These are phyloP conservation scores for Juncus effusus DNA, from an alignment of 176 grass and related monocot genomes.

Conservation along the genomic window DNA sequence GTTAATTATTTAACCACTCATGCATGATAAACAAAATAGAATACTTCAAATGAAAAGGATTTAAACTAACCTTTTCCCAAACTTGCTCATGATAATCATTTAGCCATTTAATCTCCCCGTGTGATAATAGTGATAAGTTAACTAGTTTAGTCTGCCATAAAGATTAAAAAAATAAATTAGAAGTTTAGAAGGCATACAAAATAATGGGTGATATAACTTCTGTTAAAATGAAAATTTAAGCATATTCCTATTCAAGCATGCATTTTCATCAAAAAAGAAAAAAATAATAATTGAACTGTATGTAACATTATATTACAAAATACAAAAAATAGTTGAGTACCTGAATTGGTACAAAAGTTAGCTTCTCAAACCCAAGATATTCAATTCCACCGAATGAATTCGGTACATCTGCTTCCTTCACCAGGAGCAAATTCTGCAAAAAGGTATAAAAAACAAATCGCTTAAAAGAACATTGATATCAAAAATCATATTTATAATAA, in stretches of 20 bases:
- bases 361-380: conserved; percentile 89
- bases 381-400: conserved; percentile 77
- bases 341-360: conserved; percentile 97
- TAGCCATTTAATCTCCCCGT: conserved; percentile 67
- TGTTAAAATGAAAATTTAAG: neutral
- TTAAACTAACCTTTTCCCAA: conserved; percentile 72
- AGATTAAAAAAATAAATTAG: neutral
- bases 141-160: conserved; percentile 64
- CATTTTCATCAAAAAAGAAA: no score
- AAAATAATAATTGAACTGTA: no score
- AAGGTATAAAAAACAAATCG: conserved; percentile 6
- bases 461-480: neutral
- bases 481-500: conserved; percentile 5
- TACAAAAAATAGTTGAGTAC: conserved; percentile 35
- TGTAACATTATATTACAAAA: neutral
- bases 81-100: conserved; percentile 74
- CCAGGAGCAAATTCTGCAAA: conserved; percentile 81
- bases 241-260: no score
- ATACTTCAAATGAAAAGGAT: neutral
- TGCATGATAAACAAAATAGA: neutral
- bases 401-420: conserved; percentile 67
- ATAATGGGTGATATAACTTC: neutral
- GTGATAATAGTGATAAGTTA: conserved; percentile 57
- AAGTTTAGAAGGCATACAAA: neutral
- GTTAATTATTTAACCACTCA: neutral